These are phyloP conservation scores for Canavalia ensiformis DNA, from an alignment of 306 rosid species.

Conservation along the genomic window DNA sequence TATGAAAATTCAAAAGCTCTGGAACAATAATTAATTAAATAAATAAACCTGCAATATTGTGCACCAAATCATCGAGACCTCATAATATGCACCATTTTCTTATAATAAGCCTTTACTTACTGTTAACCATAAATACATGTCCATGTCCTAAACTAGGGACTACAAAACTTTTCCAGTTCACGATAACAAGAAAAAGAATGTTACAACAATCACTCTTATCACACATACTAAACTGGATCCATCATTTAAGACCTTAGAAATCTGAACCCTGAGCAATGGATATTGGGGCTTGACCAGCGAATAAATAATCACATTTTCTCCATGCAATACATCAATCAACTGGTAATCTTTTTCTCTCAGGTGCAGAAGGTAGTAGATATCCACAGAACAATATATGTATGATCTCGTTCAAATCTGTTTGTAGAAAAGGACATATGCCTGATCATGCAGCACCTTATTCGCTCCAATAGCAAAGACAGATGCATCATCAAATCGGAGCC, in stretches of 20 bases:
- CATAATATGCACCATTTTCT: conserved; percentile 9
- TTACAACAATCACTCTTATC: conserved; percentile 45
- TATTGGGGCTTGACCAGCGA: conserved; percentile 32
- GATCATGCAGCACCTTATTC: conserved; percentile 81
- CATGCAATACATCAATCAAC: conserved; percentile 29
- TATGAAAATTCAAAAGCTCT: background rate
- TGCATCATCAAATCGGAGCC: conserved; percentile 91
- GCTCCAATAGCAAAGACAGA: conserved; percentile 77
- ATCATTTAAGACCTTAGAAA: conserved; percentile 39
- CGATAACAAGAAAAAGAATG: conserved; percentile 32
- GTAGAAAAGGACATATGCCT: conserved; percentile 92
- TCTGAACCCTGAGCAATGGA: conserved; percentile 13
- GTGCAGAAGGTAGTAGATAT: background rate
- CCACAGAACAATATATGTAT: conserved; percentile 11
- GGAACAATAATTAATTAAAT: background rate
- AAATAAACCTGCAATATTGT: background rate
- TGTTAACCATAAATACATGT: conserved; percentile 31
- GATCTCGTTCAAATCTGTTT: conserved; percentile 66
- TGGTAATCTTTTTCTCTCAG: conserved; percentile 6
- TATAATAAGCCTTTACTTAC: conserved; percentile 14
- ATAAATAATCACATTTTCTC: conserved; percentile 37
- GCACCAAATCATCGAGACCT: conserved; percentile 12
- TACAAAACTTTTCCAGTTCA: conserved; percentile 40
- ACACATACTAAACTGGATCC: conserved; percentile 31
- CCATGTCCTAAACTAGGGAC: conserved; percentile 42